Evolutionary conservation across 1,139 yeast species (phyloP).

Genomic region (Suzukiozyma palmioleophila): DNA sequence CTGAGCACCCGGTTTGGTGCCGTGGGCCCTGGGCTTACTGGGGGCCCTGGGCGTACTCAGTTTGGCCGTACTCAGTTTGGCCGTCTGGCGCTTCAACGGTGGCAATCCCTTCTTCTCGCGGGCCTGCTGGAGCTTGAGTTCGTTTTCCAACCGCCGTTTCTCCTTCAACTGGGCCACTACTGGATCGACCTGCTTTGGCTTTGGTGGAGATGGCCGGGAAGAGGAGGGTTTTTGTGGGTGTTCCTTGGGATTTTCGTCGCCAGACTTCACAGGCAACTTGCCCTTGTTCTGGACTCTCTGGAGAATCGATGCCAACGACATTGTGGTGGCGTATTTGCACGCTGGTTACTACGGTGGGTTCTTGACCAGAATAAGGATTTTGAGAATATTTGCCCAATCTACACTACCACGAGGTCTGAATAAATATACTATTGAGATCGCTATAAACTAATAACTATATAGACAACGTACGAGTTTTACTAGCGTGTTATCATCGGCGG

Average conservation of each 20-base stretch:
- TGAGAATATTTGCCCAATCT: too few species aligned
- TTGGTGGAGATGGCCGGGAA: slow-evolving; percentile 6
- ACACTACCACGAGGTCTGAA: too few species aligned
- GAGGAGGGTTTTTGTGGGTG: not conserved
- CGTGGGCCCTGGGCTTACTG: slow-evolving; percentile 6
- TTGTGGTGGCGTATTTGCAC: slow-evolving; percentile 2
- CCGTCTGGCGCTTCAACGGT: slow-evolving; percentile 23
- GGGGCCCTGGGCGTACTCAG: slow-evolving; percentile 8
- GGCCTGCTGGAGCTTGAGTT: slow-evolving; percentile 34
- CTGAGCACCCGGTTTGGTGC: slow-evolving; percentile 10
- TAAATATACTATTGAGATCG: too few species aligned
- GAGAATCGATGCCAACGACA: slow-evolving; percentile 24
- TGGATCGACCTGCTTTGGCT: slow-evolving; percentile 35
- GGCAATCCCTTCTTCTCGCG: slow-evolving; percentile 32
- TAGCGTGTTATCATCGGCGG: too few species aligned
- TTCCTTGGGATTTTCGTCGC: not conserved
- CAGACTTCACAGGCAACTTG: slow-evolving; percentile 11
- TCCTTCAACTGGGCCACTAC: slow-evolving; percentile 62
- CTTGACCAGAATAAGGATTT: too few species aligned
- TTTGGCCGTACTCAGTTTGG: slow-evolving; percentile 14
- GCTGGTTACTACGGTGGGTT: too few species aligned
- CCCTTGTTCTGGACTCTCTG: slow-evolving; percentile 32
- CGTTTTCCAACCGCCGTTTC: slow-evolving; percentile 53
- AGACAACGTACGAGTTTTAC: not conserved
- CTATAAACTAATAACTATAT: not conserved